Percentiles rank a stretch among this genome's conserved stretches.
Conservation (phyloP, 2,329 filamentous ascomycete species). For the Fusarium sp. region DNA sequence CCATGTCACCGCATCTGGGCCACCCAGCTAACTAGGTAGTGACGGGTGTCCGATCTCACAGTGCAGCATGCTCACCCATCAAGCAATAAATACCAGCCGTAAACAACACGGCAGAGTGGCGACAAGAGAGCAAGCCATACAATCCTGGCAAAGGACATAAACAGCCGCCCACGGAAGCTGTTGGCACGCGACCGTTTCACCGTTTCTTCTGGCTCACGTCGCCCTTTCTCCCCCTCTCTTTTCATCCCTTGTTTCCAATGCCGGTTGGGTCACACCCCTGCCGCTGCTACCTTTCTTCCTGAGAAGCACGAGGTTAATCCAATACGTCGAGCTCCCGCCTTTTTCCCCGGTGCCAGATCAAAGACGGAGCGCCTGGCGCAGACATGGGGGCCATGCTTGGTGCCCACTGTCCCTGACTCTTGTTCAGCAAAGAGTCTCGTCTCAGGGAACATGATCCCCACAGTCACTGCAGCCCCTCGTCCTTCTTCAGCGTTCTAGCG, state of each 20-base stretch:
- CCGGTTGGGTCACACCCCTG: background rate
- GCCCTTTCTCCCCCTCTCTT: slow-evolving; percentile 3
- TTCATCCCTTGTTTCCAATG: slow-evolving; percentile 15
- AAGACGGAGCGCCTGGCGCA: background rate
- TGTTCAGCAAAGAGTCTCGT: background rate
- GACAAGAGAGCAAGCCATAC: slow-evolving; percentile 4
- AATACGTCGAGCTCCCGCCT: slow-evolving; percentile 11
- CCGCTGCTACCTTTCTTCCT: background rate
- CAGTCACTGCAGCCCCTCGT: background rate
- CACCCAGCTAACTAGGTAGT: background rate
- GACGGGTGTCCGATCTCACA: background rate
- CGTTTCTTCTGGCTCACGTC: slow-evolving; percentile 5
- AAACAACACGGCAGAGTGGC: background rate
- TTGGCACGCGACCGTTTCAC: slow-evolving; percentile 24
- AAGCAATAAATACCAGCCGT: background rate
- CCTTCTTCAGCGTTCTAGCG: slow-evolving; percentile 21
- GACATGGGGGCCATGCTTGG: slow-evolving; percentile 9
- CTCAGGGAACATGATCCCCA: background rate
- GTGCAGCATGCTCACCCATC: background rate
- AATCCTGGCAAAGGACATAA: background rate
- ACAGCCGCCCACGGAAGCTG: slow-evolving; percentile 2
- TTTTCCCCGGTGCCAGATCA: slow-evolving; percentile 30
- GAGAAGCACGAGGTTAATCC: slow-evolving; percentile 6
- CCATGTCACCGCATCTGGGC: slow-evolving; percentile 19
- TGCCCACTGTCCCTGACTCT: background rate